A percentile compares a stretch with the other conserved stretches of the same genome.
Evolutionary conservation across 31 red algal genomes (phyloP).

Genomic region (Odonthalia washingtoniensis): DNA sequence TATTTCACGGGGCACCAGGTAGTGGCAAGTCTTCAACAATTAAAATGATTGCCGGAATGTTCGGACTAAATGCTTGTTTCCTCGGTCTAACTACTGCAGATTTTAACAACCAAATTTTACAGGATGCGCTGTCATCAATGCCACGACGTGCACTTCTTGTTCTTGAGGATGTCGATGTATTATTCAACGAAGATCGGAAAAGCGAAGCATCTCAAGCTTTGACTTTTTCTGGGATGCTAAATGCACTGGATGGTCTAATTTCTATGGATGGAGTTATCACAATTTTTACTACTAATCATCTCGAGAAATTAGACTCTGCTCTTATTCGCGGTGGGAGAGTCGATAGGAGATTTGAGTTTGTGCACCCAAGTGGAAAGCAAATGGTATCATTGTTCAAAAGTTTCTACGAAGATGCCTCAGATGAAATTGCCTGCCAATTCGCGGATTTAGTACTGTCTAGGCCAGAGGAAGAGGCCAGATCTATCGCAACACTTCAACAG

Average conservation of each 20-base stretch:
- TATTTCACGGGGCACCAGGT: conserved; percentile 84
- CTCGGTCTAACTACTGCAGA: conserved; percentile 69
- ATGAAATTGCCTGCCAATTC: conserved; percentile 51
- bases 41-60: conserved; percentile 74
- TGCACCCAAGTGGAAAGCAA: conserved; percentile 66
- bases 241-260: conserved; percentile 79
- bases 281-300: conserved; percentile 82
- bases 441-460: conserved; percentile 44
- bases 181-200: conserved; percentile 74
- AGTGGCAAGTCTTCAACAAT: conserved; percentile 82
- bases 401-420: conserved; percentile 64
- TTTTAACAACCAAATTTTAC: conserved; percentile 77
- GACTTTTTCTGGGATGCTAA: conserved; percentile 89
- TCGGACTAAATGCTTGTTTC: conserved; percentile 71
- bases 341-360: conserved; percentile 77
- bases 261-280: conserved; percentile 68
- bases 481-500: conserved; percentile 74
- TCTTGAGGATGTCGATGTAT: conserved; percentile 84
- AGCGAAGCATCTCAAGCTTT: conserved; percentile 45
- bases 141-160: conserved; percentile 73
- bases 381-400: conserved; percentile 67
- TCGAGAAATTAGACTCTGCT: conserved; percentile 77
- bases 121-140: conserved; percentile 64
- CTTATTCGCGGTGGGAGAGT: conserved; percentile 86
- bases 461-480: conserved; percentile 60